Base-by-base conservation (phyloP, 352 stramenopile genomes). In the Pythium graminicola region DNA sequence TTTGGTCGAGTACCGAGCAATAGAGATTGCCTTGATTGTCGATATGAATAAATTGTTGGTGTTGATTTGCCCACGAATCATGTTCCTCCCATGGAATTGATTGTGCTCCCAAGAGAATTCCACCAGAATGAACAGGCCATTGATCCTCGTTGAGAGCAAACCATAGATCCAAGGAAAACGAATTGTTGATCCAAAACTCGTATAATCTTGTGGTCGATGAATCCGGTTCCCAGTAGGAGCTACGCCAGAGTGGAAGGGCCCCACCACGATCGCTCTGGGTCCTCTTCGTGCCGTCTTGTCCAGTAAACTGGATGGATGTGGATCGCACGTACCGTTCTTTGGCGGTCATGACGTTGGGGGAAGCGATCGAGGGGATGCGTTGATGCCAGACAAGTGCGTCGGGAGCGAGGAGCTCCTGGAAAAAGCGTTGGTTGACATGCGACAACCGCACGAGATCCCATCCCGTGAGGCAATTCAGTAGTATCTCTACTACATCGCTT, bases 371-470 rank as follows among this genome's bases (percentile, higher is more conserved):
- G 33, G 16, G 33, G 13, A 41, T 8, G 33, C 33, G 33, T 6
- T 11, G 20, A 11, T n/a, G 33, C 41, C 41, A 48, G 3, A 31
- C 23, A 9, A n/a, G 22, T 8, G 10, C 14, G 41, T 31, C 28
- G 7, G 39, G 39, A 5, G 5, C 39, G 23, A 46, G 19, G 7
- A 48, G 23, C 9, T 48, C 23, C 2, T 9, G 8, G 20, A 27
- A 22, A 24, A 29, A 48, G 20, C 23, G 41, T 4, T 19, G 23
- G 20, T 48, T 16, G 4, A 48, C 41, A 24, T 31, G 41, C 9
- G 41, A 48, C 11, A 48, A 24, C 16, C 4, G 19, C 3, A 48
- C 22, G 20, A 48, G 41, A 33, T 57, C 50, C 20, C 36, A 50
- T 29, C 51, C 42, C 16, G 42, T 24, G 26, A 57, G 27, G 38